Conservation (phyloP, 1,284 basidiomycete genomes). For the Psilocybe mexicana region DNA sequence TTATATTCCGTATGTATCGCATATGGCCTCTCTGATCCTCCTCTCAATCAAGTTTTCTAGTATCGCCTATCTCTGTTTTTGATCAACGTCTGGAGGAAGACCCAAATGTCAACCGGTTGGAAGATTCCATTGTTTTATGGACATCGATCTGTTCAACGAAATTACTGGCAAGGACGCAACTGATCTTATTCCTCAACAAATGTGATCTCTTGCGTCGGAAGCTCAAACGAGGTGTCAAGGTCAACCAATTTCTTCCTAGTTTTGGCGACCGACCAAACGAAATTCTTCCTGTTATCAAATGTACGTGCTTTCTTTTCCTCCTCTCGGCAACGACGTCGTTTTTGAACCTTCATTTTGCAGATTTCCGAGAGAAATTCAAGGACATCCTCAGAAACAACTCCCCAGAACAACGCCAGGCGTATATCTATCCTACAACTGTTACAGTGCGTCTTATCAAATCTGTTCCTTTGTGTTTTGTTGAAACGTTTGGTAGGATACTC, state of each 20-base stretch:
- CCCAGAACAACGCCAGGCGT: constrained; percentile 39
- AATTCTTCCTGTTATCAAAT: constrained; percentile 46
- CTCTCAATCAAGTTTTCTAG: constrained; percentile 32
- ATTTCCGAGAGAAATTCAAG: constrained; percentile 49
- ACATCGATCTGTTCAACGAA: constrained; percentile 56
- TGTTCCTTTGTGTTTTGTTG: not conserved
- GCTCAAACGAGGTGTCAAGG: constrained; percentile 52
- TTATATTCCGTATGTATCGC: constrained; percentile 42
- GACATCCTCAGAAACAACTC: constrained; percentile 45
- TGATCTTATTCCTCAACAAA: constrained; percentile 68
- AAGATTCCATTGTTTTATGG: constrained; percentile 63
- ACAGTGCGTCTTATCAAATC: constrained; percentile 34
- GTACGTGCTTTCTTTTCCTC: constrained; percentile 30
- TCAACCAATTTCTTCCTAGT: constrained; percentile 54
- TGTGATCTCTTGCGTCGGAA: constrained; percentile 62
- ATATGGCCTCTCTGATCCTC: constrained; percentile 22
- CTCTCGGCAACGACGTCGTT: not conserved
- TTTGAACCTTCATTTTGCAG: constrained; percentile 26
- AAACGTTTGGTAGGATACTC: constrained; percentile 39
- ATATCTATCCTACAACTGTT: constrained; percentile 50
- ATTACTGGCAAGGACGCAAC: constrained; percentile 53
- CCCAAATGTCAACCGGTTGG: constrained; percentile 54
- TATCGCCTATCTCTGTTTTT: constrained; percentile 55
- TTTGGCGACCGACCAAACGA: constrained; percentile 63
- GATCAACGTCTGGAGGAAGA: constrained; percentile 66